Percentiles rank a stretch among this genome's conserved stretches.
Conservation (phyloP, 2,329 filamentous ascomycete genomes). For the Aspergillus neotritici region DNA sequence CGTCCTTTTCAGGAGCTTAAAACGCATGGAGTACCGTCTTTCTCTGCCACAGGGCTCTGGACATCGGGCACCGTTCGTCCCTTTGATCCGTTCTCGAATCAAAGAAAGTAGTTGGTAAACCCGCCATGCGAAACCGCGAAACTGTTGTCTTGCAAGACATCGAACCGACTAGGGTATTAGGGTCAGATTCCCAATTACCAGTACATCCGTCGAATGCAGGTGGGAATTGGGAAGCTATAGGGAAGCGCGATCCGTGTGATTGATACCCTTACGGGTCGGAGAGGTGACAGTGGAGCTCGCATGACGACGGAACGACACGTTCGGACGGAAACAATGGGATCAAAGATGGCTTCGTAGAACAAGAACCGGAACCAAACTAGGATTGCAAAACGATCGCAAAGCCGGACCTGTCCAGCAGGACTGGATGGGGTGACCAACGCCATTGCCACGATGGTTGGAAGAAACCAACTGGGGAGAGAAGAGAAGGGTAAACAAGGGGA, state of each 20-base stretch:
- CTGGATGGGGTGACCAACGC: conserved; percentile 7
- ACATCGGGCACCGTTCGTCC: conserved; percentile 36
- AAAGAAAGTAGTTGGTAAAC: conserved; percentile 58
- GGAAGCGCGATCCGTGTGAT: conserved; percentile 61
- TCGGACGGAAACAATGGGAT: conserved; percentile 11
- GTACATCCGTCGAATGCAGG: conserved; percentile 55
- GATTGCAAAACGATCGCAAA: conserved; percentile 2
- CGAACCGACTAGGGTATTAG: conserved; percentile 70
- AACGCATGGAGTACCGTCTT: conserved; percentile 45
- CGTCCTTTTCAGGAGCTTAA: conserved; percentile 35
- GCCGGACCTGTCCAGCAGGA: neutral
- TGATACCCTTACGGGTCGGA: conserved; percentile 28
- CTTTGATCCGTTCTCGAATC: conserved; percentile 28
- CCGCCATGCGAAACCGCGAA: conserved; percentile 67
- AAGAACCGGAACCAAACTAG: conserved; percentile 1
- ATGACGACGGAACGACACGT: conserved; percentile 4
- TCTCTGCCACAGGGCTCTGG: conserved; percentile 42
- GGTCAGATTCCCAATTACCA: conserved; percentile 87
- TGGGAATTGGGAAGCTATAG: conserved; percentile 73
- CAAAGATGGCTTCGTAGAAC: conserved; percentile 10
- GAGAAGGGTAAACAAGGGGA: too few relatives aligned
- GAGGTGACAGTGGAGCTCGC: conserved; percentile 30
- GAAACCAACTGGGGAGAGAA: conserved; percentile 1
- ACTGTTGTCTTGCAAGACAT: conserved; percentile 42
- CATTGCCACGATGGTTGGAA: conserved; percentile 7